These are phyloP conservation scores for Nicotiana tomentosiformis DNA, from an alignment of 257 asterid species.

Conservation along the genomic window DNA sequence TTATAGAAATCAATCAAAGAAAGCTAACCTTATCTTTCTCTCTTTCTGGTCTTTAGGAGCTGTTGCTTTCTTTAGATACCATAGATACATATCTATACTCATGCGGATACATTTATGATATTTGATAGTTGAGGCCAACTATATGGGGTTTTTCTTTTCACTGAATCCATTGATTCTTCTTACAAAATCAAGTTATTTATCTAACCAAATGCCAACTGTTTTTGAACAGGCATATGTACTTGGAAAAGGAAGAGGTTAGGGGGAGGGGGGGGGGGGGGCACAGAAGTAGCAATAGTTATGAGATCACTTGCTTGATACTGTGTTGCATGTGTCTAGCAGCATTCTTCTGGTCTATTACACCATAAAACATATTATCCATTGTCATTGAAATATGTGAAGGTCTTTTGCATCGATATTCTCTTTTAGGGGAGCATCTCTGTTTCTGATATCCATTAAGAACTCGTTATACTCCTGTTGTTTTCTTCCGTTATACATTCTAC, in stretches of 20 bases:
- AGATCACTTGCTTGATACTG: neutral
- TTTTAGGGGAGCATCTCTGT: neutral
- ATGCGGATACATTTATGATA: neutral
- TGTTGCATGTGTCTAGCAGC: neutral
- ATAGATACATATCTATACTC: neutral
- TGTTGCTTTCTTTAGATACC: neutral
- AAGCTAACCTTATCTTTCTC: neutral
- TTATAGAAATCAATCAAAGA: neutral
- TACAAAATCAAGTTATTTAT: neutral
- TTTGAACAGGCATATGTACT: neutral
- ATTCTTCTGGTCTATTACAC: neutral
- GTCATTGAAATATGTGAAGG: neutral
- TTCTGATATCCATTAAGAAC: neutral
- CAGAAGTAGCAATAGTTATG: neutral
- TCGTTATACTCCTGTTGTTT: neutral
- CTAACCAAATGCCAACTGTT: neutral
- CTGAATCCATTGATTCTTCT: neutral
- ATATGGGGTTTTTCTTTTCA: neutral
- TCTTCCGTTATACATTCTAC: neutral
- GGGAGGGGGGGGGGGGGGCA: neutral
- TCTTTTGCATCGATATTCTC: neutral
- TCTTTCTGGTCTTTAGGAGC: neutral
- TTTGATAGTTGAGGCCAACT: constrained; percentile 4
- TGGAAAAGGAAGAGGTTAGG: neutral
- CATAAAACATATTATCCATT: neutral